Conservation (phyloP, 2,329 filamentous ascomycete genomes). For the Cladosporium sp. region DNA sequence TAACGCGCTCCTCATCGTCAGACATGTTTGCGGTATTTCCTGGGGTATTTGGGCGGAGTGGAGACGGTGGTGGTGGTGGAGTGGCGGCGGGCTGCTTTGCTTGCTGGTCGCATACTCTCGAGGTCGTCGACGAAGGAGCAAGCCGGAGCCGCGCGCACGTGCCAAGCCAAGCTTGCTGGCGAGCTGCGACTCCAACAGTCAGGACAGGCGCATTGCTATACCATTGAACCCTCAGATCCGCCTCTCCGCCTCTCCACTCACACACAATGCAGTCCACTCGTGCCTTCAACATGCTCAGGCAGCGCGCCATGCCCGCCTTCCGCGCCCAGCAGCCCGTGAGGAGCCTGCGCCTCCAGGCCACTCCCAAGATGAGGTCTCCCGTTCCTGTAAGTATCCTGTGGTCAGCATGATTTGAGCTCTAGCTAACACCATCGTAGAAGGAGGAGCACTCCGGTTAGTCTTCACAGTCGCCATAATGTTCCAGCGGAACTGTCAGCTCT, state of each 20-base stretch:
- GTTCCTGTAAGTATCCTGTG: constrained; percentile 28
- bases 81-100: constrained; percentile 16
- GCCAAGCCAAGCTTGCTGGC: constrained; percentile 11
- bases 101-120: constrained; percentile 17
- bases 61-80: constrained; percentile 12
- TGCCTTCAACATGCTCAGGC: constrained; percentile 31
- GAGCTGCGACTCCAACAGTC: constrained; percentile 7
- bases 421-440: constrained; percentile 51
- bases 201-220: background rate
- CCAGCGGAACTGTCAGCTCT: background rate
- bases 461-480: background rate
- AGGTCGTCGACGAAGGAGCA: constrained; percentile 15
- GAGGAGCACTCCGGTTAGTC: constrained; percentile 61
- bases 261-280: constrained; percentile 36
- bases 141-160: constrained; percentile 5
- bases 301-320: constrained; percentile 29
- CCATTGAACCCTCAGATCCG: background rate
- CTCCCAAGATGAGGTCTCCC: constrained; percentile 27
- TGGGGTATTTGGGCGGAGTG: constrained; percentile 10
- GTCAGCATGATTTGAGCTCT: background rate
- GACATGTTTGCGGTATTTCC: constrained; percentile 68
- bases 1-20: constrained; percentile 82
- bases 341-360: constrained; percentile 27
- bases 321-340: constrained; percentile 26
- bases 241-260: constrained; percentile 23